Percentiles rank a stretch among this genome's conserved stretches.
These are phyloP conservation scores for Scutellaria minor DNA, from an alignment of 257 asterid genomes.

Conservation along the genomic window DNA sequence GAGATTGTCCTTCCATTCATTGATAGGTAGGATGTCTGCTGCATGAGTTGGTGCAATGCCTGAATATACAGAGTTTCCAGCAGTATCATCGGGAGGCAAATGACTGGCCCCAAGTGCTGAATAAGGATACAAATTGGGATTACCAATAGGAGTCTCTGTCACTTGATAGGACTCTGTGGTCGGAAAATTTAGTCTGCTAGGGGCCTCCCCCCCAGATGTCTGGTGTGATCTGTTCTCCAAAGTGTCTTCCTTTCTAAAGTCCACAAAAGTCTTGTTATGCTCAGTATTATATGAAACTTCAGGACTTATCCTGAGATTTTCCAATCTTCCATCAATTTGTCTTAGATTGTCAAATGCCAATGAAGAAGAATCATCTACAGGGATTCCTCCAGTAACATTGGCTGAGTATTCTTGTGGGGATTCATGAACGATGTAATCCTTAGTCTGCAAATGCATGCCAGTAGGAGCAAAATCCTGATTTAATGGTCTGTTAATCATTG, in stretches of 20 bases:
- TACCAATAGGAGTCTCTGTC: conserved; percentile 38
- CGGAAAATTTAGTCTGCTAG: conserved; percentile 33
- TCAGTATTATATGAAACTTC: conserved; percentile 51
- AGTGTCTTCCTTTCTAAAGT: conserved; percentile 44
- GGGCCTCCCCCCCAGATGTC: conserved; percentile 42
- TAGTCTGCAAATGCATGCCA: conserved; percentile 52
- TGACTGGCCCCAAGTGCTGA: too few relatives aligned
- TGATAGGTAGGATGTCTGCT: conserved; percentile 44
- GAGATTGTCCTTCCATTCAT: conserved; percentile 57
- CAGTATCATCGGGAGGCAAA: too few relatives aligned
- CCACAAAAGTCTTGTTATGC: conserved; percentile 43
- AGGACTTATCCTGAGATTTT: conserved; percentile 63
- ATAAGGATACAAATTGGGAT: too few relatives aligned
- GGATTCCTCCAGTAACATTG: conserved; percentile 48
- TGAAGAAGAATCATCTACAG: conserved; percentile 53
- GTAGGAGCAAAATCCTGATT: conserved; percentile 46
- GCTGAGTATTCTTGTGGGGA: conserved; percentile 57
- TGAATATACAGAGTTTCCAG: conserved; percentile 31
- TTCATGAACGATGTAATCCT: conserved; percentile 53
- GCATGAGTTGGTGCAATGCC: conserved; percentile 44
- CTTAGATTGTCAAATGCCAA: conserved; percentile 57
- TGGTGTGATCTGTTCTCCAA: conserved; percentile 43
- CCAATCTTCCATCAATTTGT: conserved; percentile 73
- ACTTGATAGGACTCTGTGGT: conserved; percentile 53
- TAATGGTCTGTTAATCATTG: conserved; percentile 45